Evolutionary conservation across 1,284 basidiomycete species (phyloP).

Genomic region (Ganoderma sinense): DNA sequence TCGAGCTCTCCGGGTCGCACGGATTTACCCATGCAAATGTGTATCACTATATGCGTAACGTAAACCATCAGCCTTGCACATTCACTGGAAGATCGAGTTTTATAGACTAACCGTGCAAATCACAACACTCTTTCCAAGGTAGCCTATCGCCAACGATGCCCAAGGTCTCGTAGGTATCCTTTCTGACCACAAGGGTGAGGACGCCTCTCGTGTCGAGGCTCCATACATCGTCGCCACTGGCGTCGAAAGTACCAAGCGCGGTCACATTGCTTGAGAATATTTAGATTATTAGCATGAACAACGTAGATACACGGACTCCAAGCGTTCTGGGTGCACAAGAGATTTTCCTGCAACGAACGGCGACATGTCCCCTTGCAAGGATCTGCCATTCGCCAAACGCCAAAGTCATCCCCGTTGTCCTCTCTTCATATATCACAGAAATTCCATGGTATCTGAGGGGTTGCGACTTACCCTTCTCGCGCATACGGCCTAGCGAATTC

Average conservation of each 20-base stretch:
- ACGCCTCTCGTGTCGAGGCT: constrained; percentile 65
- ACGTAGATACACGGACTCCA: no score
- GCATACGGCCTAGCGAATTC: constrained; percentile 39
- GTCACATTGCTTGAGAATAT: constrained; percentile 18
- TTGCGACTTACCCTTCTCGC: constrained; percentile 23
- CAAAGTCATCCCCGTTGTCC: no score
- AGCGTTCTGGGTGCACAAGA: no score
- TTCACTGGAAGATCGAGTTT: not conserved
- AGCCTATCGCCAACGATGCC: constrained; percentile 61
- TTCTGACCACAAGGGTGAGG: constrained; percentile 60
- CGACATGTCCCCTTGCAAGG: not conserved
- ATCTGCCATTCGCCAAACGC: not conserved
- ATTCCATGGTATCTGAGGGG: not conserved
- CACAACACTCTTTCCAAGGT: constrained; percentile 47
- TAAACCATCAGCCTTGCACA: not conserved
- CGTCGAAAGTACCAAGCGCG: constrained; percentile 42
- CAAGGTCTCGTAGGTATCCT: constrained; percentile 62
- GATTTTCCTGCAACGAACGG: no score
- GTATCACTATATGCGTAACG: constrained; percentile 10
- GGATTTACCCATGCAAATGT: constrained; percentile 20
- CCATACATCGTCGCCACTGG: constrained; percentile 60
- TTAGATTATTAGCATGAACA: not conserved
- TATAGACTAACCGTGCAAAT: constrained; percentile 54
- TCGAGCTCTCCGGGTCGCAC: constrained; percentile 36
- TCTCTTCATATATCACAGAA: not conserved